phyloP scores from a whole-genome alignment of 805 yeast species.

The Metschnikowia matae region DNA sequence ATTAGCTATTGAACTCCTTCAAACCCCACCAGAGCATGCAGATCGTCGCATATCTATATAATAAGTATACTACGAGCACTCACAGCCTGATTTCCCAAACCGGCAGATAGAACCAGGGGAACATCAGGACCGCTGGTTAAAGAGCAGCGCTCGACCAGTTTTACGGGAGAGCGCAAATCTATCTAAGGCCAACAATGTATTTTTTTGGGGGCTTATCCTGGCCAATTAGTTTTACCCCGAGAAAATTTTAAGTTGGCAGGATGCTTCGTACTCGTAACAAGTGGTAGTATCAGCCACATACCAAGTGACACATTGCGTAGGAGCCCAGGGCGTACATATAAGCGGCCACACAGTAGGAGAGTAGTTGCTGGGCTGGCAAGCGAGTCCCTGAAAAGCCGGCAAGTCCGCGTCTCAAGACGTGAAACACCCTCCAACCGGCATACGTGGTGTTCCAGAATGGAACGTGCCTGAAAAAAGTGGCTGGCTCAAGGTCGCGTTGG shows the following conservation, averaged over 20 bases:
- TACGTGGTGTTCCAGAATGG: background rate
- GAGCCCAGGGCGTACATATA: background rate
- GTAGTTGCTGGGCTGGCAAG: background rate
- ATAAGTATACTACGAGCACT: background rate
- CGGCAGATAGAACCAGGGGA: background rate
- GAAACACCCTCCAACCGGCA: background rate
- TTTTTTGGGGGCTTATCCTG: too few relatives aligned
- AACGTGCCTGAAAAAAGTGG: constrained; percentile 3
- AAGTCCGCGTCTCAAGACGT: background rate
- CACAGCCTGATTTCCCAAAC: background rate
- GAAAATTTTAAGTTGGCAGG: too few relatives aligned
- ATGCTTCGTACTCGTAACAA: too few relatives aligned
- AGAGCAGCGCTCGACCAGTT: too few relatives aligned
- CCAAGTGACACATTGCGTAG: background rate
- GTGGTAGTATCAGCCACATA: background rate
- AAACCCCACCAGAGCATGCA: background rate
- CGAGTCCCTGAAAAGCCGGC: background rate
- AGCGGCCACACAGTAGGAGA: background rate
- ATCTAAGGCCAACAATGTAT: background rate
- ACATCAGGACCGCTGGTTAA: background rate
- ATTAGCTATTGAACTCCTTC: too few relatives aligned
- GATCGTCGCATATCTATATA: background rate
- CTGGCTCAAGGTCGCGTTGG: constrained; percentile 1
- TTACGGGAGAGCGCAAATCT: background rate
- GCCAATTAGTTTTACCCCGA: too few relatives aligned